These are phyloP conservation scores for Gnetum montanum DNA, from an alignment of 75 land plant species.

Conservation along the genomic window DNA sequence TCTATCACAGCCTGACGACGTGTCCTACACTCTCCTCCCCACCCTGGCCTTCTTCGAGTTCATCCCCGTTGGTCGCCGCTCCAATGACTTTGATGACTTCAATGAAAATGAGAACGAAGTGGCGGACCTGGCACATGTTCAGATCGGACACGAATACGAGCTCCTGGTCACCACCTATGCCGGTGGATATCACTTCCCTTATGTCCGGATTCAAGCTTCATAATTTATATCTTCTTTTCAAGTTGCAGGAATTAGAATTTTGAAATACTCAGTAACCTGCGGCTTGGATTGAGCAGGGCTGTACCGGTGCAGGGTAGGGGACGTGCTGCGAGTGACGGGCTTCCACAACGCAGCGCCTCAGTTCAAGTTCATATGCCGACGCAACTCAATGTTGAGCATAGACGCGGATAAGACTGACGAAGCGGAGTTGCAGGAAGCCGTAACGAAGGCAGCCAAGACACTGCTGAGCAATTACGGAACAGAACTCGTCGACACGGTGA, in stretches of 20 bases:
- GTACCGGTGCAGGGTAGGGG: constrained; percentile 61
- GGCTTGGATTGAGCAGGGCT: constrained; percentile 41
- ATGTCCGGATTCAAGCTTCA: too few species aligned
- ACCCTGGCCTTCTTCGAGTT: constrained; percentile 34
- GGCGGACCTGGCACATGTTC: constrained; percentile 51
- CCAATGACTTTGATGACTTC: neutral
- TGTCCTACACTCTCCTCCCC: constrained; percentile 23
- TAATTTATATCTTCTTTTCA: too few species aligned
- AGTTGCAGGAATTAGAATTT: too few species aligned
- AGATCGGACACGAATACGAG: constrained; percentile 85
- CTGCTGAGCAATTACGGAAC: constrained; percentile 52
- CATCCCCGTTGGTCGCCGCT: constrained; percentile 17
- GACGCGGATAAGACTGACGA: constrained; percentile 84
- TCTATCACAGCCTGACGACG: constrained; percentile 5
- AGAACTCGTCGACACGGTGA: constrained; percentile 55
- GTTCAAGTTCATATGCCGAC: constrained; percentile 64
- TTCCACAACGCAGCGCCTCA: constrained; percentile 69
- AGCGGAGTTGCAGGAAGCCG: constrained; percentile 54
- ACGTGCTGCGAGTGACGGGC: constrained; percentile 65
- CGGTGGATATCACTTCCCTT: too few species aligned
- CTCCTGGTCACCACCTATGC: constrained; percentile 83
- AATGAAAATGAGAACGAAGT: constrained; percentile 18
- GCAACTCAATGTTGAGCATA: constrained; percentile 65
- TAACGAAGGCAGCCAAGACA: constrained; percentile 27
- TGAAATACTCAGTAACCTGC: too few species aligned